A percentile compares a stretch with the other conserved stretches of the same genome.
Evolutionary conservation across 352 stramenopile species (phyloP).

Genomic region (Globisporangium apiculatum): DNA sequence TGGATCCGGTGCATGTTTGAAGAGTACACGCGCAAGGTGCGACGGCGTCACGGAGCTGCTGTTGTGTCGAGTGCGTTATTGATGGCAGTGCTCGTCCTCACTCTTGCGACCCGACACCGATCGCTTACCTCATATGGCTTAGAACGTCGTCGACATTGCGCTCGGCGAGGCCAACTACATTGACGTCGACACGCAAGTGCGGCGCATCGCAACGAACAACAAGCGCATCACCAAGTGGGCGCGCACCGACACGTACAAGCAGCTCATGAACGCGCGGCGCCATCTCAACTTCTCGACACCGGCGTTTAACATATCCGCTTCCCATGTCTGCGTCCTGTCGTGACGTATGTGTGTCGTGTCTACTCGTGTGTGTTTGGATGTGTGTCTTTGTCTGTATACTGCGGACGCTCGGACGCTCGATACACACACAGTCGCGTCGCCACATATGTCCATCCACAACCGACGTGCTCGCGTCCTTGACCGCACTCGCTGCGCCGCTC

Average conservation of each 20-base stretch:
- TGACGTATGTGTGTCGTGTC: constrained; percentile 7
- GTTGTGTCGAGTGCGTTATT: background rate
- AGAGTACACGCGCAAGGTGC: constrained; percentile 77
- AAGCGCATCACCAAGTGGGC: constrained; percentile 85
- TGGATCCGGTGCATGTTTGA: constrained; percentile 87
- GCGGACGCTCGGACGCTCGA: background rate
- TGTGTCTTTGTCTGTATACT: too few relatives aligned
- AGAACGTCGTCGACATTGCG: constrained; percentile 78
- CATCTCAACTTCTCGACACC: constrained; percentile 35
- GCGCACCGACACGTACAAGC: constrained; percentile 82
- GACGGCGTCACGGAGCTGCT: background rate
- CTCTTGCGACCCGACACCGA: too few relatives aligned
- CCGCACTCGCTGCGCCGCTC: background rate
- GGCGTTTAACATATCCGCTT: constrained; percentile 85
- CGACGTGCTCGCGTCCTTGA: constrained; percentile 30
- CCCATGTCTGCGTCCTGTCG: constrained; percentile 34
- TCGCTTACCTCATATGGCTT: background rate
- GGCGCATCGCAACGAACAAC: constrained; percentile 78
- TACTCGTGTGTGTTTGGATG: too few relatives aligned
- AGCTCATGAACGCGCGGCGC: constrained; percentile 53
- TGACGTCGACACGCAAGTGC: constrained; percentile 58
- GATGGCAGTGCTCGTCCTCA: background rate
- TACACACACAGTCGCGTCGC: too few relatives aligned
- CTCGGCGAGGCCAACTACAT: constrained; percentile 75
- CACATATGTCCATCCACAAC: too few relatives aligned